phyloP scores from a whole-genome alignment of 495 filamentous ascomycete genomes.

The Talaromyces trachyspermus region DNA sequence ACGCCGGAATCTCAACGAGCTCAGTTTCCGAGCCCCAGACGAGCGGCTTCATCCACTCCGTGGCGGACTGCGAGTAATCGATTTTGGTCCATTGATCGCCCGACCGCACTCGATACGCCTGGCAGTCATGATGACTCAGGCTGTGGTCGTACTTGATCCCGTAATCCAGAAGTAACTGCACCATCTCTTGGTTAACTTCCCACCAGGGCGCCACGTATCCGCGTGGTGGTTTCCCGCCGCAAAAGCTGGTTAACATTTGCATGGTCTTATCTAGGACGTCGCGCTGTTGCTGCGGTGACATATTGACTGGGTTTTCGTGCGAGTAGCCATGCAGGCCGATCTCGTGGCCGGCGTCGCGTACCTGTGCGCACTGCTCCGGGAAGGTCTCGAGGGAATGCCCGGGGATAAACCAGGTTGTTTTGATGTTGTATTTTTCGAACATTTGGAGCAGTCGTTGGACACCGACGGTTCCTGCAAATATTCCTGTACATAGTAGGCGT shows the following conservation, averaged over 20 bases:
- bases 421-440: constrained; percentile 30
- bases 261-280: constrained; percentile 29
- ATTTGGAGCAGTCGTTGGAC: constrained; percentile 32
- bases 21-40: constrained; percentile 34
- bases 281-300: constrained; percentile 25
- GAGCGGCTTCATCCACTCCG: constrained; percentile 51
- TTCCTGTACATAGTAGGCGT: too few species aligned
- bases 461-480: constrained; percentile 35
- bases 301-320: constrained; percentile 23
- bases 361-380: constrained; percentile 25
- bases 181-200: constrained; percentile 44
- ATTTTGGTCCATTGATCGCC: constrained; percentile 38
- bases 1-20: constrained; percentile 49
- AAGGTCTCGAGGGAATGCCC: constrained; percentile 32
- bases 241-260: constrained; percentile 21
- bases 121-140: constrained; percentile 49
- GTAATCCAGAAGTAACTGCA: constrained; percentile 36
- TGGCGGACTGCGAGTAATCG: constrained; percentile 42
- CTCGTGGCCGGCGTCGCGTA: constrained; percentile 32
- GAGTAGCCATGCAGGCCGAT: constrained; percentile 38
- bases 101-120: constrained; percentile 47
- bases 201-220: constrained; percentile 40
- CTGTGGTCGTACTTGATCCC: constrained; percentile 37
- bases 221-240: constrained; percentile 21
- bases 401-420: constrained; percentile 36